Base-by-base conservation (phyloP, 306 rosid genomes). In the Erythrophleum fordii region DNA sequence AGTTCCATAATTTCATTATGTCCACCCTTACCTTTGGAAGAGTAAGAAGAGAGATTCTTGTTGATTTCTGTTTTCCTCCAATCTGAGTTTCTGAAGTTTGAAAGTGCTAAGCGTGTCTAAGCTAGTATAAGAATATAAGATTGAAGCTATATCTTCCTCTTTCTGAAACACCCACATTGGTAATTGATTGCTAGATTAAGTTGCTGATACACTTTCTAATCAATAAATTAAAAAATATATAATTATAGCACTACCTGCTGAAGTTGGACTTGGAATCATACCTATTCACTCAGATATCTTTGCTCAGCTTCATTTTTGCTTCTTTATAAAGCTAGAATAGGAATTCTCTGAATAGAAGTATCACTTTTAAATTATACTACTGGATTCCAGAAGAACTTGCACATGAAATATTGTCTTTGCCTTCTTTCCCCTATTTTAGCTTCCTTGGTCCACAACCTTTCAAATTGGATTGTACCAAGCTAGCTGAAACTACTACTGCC, bases 401-500 rank as follows among this genome's bases (percentile, higher is more conserved):
- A 25, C 49, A 52, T 68, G 49, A 77, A 66, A 29, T 73, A 31
- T 81, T 49, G 29, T 11, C 28, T 48, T 55, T 75, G 25, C 64
- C 80, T 5, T 48, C 26, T 53, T 52, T 22, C 1, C 17, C 0
- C 14, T 12, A 23, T 58, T 58, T 37, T 31, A 31, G 31, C 41
- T 20, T 75, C 45, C 53, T 75, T 44, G 68, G 22, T 37, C 42
- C 51, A 10, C 49, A 35, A 14, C 41, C 20, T 69, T 69, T 56
- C 26, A 45, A 60, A 4, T 58, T 67, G 60, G 28, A 44, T 68
- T 73, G 52, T 44, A 10, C 17, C 62, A 44, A 73, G 73, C 52
- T 84, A 64, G 72, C 26, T 29, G 78, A 69, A 60, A 29, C 52
- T 68, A 35, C 22, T 75, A 37, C 39, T 59, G 8, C 14, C n/a